Base-by-base conservation (phyloP, 2,329 filamentous ascomycete genomes). In the Curvularia hawaiiensis region DNA sequence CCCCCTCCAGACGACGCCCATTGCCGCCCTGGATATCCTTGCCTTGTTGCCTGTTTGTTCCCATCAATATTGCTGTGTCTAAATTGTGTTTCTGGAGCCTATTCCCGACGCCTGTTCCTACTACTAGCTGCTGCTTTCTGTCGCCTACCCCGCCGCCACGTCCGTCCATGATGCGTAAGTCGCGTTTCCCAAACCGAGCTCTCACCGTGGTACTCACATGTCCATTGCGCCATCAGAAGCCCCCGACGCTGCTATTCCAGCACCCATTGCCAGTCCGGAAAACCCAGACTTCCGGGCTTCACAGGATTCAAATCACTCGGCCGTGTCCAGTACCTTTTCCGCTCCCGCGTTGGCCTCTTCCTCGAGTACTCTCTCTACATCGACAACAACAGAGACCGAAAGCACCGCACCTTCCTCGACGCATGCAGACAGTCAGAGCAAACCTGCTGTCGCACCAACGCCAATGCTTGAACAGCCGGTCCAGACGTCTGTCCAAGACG, bases 401-500 rank as follows among this genome's bases (percentile, higher is more conserved):
- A 50, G 46, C 22, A 54, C 54, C 65, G 68, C 68, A 16, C 70
- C 69, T 10, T 58, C 69, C 26, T 60, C 69, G 24, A 63, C 71
- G 48, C 68, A 69, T 65, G 65, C 55, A 44, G 55, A 63, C 16
- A 55, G 33, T 40, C 66, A 83, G 35, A 85, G 79, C 31, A 85
- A 88, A 66, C 69, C 59, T 39, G 16, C 56, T 40, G 65, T 65
- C 47, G 59, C 58, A 28, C 49, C 62, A 33, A 56, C 58, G 24
- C 49, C 62, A 33, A 59, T 66, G 50, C 58, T 64, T 14, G 51
- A 50, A 14, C 66, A 88, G 47, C 77, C 84, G 16, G 83, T 83
- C 58, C 76, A 87, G n/a, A 78, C 31, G 81, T 83, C 71, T 78
- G 83, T 54, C 62, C 66, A 58, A 26, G 69, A 60, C 54, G 58